These are phyloP conservation scores for Salix udensis DNA, from an alignment of 345 rosid species.

Conservation along the genomic window DNA sequence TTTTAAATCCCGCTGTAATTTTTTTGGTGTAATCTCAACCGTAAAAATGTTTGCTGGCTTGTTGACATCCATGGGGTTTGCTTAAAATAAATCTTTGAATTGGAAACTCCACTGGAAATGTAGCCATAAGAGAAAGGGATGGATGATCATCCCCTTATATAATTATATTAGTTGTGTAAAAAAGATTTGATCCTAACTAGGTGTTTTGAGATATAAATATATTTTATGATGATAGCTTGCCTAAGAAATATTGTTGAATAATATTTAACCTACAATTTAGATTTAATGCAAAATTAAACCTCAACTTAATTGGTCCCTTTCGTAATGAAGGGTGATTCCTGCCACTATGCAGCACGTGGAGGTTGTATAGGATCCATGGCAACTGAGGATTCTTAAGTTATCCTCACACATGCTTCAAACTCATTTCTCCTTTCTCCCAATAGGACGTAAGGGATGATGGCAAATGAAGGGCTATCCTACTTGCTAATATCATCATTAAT, in stretches of 20 bases:
- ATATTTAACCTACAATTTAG: neutral
- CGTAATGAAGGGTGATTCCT: neutral
- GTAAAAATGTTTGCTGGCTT: no score
- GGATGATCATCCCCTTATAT: no score
- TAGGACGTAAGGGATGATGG: conserved; percentile 23
- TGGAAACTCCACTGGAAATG: no score
- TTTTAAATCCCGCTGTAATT: no score
- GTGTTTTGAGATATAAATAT: no score
- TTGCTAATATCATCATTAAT: no score
- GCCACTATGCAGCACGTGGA: neutral
- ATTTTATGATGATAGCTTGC: neutral
- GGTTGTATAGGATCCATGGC: neutral
- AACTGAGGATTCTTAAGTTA: neutral
- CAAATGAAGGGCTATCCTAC: neutral
- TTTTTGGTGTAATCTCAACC: no score
- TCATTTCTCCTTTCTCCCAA: neutral
- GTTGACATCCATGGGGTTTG: no score
- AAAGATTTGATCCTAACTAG: no score
- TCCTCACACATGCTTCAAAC: neutral
- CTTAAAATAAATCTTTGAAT: no score
- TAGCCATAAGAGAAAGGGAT: no score
- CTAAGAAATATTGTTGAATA: neutral
- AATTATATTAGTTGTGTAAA: no score
- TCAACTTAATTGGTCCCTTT: neutral
- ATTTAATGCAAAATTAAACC: neutral